Evolutionary conservation across 148 eudicot species (phyloP), one percentile per base, ranked within the genome.

Genomic region (Polygonum maritimum): DNA sequence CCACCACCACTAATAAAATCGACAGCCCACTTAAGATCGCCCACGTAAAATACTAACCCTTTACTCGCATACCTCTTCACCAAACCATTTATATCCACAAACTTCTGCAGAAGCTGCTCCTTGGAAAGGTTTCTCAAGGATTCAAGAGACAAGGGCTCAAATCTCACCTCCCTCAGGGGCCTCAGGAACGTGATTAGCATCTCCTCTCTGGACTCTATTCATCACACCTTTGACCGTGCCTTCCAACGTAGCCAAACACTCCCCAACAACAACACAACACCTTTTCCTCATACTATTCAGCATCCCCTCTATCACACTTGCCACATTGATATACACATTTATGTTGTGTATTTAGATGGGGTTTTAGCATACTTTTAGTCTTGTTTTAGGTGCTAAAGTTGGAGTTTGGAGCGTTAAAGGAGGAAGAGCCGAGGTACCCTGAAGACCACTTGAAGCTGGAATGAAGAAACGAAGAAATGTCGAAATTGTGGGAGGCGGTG

Each of bases 21-120:
- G 73, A 77, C 81, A n/a, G 83, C 82, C 93, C 95, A 92, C 76
- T 89, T 86, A n/a, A 94, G 89, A 79, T 94, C 98, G 52, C 89
- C 93, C 58, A 90, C 82, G 51, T 90, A 94, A 71, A 92, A 78
- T 47, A 92, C 81, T 36, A 92, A 85, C 69, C 96, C 93, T 85
- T 85, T 89, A 7, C 67, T 74, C 36, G 67, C 52, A 48, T 75
- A 86, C 74, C 82, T 58, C 78, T 82, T 89, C 40, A 94, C 91
- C 22, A 86, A 77, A 47, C 76, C 62, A 49, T 78, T 85, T 2
- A 94, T 75, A 31, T 90, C 96, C 18, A 60, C 81, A 36, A 94
- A 71, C 78, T 82, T 89, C 78, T 84, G 80, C 49, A 89, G 92
- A 80, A 90, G 89, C 55, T 87, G 87, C 13, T 87, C 89, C 49